Evolutionary conservation across 129 eudicot genomes (phyloP).

Genomic region (Logfia minima): DNA sequence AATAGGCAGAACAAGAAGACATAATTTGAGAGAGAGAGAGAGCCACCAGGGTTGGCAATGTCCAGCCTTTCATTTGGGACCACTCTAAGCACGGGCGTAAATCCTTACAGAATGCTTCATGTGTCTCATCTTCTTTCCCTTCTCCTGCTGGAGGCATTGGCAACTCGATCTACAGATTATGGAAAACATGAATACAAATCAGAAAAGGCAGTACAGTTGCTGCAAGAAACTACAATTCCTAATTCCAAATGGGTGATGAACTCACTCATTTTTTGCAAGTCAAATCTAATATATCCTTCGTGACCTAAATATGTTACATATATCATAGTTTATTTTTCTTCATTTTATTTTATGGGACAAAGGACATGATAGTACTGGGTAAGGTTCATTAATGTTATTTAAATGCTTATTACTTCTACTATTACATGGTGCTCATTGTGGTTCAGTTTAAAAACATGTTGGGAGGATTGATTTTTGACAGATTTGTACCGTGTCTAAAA

Average conservation of each 20-base stretch:
- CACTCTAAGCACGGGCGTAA: conserved; percentile 73
- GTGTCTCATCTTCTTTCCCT: conserved; percentile 28
- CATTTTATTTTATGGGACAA: neutral
- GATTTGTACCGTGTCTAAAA: neutral
- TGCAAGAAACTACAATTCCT: neutral
- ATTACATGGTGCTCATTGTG: neutral
- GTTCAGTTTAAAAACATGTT: neutral
- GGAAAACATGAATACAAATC: conserved; percentile 7
- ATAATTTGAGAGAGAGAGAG: neutral
- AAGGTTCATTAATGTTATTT: neutral
- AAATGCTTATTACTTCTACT: neutral
- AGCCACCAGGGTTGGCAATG: conserved; percentile 47
- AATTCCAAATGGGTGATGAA: neutral
- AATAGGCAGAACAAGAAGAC: neutral
- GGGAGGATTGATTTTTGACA: too few relatives aligned
- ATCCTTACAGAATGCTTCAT: conserved; percentile 51
- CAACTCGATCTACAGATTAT: conserved; percentile 52
- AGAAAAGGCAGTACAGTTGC: neutral
- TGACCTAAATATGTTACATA: neutral
- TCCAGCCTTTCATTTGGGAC: conserved; percentile 65
- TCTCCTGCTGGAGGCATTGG: conserved; percentile 58
- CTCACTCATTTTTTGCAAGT: neutral
- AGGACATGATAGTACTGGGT: neutral
- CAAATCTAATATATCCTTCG: neutral
- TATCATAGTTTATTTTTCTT: neutral